These are phyloP conservation scores for Podosphaera fusca DNA, from an alignment of 2,329 filamentous ascomycete species.

Conservation along the genomic window DNA sequence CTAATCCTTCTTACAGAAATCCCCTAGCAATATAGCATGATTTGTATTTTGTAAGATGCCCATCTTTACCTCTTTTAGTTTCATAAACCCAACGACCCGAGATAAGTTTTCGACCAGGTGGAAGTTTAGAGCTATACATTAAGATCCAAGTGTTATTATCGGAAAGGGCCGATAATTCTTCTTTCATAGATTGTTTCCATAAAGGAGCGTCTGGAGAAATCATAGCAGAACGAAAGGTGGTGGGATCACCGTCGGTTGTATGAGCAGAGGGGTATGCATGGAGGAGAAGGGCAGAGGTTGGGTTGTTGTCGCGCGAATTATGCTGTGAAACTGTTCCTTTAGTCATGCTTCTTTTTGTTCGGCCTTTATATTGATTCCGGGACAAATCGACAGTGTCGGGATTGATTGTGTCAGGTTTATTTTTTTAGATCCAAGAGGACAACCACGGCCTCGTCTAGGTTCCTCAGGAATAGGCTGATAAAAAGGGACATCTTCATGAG, in stretches of 20 bases:
- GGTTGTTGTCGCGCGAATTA: background rate
- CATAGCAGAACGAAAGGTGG: no score
- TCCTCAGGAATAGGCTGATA: background rate
- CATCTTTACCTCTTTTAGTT: background rate
- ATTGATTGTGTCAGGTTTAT: background rate
- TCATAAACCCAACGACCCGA: background rate
- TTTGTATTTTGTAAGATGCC: background rate
- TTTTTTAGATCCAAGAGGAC: background rate
- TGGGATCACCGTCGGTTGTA: no score
- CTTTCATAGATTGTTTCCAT: background rate
- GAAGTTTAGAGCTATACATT: background rate
- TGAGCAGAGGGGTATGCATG: background rate
- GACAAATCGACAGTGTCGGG: background rate
- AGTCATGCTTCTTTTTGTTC: background rate
- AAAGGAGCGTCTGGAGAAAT: background rate
- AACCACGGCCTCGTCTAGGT: background rate
- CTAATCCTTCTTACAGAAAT: background rate
- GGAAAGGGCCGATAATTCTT: background rate
- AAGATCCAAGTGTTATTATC: background rate
- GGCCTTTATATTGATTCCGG: background rate
- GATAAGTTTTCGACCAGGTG: background rate
- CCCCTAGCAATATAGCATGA: background rate
- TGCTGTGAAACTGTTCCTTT: background rate
- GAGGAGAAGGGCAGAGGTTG: background rate
- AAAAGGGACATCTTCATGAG: background rate